Percentiles rank a stretch among this genome's conserved stretches.
Conservation (phyloP, 371 early-diverging fungal species). For the Mycotypha africana region DNA sequence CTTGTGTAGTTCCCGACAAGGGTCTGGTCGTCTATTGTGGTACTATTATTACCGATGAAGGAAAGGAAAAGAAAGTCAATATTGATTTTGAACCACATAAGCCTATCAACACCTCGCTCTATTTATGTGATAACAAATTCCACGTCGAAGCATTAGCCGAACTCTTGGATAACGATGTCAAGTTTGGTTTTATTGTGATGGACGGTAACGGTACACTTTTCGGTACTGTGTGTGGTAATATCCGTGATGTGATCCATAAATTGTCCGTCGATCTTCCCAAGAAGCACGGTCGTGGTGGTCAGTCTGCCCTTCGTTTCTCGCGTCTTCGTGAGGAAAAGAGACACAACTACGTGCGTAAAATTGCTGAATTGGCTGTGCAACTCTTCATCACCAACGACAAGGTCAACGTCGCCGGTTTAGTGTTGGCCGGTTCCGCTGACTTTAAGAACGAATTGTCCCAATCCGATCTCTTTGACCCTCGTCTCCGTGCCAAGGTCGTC, state of each 20-base stretch:
- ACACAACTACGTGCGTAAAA: slow-evolving; percentile 98
- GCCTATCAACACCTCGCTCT: slow-evolving; percentile 99
- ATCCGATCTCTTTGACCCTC: slow-evolving; percentile 93
- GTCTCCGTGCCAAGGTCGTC: slow-evolving; percentile 87
- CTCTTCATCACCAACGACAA: slow-evolving; percentile 35
- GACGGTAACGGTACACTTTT: slow-evolving; percentile 99
- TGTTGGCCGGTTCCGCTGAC: slow-evolving; percentile 97
- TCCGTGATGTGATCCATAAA: slow-evolving; percentile 94
- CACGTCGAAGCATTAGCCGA: slow-evolving; percentile 96
- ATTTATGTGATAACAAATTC: slow-evolving; percentile 99
- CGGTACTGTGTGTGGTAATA: slow-evolving; percentile 96
- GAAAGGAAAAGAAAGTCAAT: slow-evolving; percentile 99
- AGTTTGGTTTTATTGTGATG: slow-evolving; percentile 99
- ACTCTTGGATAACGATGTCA: slow-evolving; percentile 93
- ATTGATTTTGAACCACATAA: slow-evolving; percentile 99
- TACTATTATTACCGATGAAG: slow-evolving; percentile 97
- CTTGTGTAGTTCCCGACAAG: slow-evolving; percentile 75
- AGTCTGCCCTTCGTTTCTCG: slow-evolving; percentile 99
- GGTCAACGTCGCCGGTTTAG: slow-evolving; percentile 86
- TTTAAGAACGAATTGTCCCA: slow-evolving; percentile 95
- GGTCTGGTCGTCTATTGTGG: slow-evolving; percentile 97
- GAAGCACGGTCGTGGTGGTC: slow-evolving; percentile 99
- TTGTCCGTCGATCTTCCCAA: slow-evolving; percentile 97
- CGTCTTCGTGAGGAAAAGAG: slow-evolving; percentile 99
- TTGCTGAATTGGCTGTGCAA: slow-evolving; percentile 93